Evolutionary conservation across 768 basidiomycete species (phyloP).

Genomic region (Pisolithus microcarpus): DNA sequence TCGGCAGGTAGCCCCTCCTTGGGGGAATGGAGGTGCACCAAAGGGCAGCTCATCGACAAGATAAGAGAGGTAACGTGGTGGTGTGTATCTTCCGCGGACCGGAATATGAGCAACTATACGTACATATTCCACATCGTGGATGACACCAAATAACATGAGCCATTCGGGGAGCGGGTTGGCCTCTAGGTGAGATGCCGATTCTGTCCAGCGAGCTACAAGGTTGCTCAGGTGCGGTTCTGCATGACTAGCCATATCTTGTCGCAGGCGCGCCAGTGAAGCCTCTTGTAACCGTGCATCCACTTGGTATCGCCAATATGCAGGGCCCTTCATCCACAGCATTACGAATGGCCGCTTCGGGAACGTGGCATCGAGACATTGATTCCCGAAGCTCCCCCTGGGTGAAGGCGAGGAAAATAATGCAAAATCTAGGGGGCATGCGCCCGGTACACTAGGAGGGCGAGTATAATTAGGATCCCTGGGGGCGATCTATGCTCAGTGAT

Average conservation of each 20-base stretch:
- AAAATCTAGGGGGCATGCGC: conserved; percentile 7
- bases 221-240: conserved; percentile 8
- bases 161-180: conserved; percentile 16
- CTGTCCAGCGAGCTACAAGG: conserved; percentile 7
- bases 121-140: conserved; percentile 12
- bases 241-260: conserved; percentile 7
- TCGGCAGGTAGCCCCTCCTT: conserved; percentile 4
- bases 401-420: conserved; percentile 6
- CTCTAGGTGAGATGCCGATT: neutral
- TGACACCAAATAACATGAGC: conserved; percentile 20
- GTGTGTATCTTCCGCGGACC: conserved; percentile 1
- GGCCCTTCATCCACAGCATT: conserved; percentile 14
- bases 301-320: neutral
- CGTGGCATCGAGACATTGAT: neutral
- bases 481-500: neutral
- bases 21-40: neutral
- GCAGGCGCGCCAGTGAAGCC: conserved; percentile 2
- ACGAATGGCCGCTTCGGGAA: neutral
- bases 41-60: conserved; percentile 19
- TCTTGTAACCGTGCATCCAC: neutral
- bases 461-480: neutral
- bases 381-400: neutral
- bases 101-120: conserved; percentile 19
- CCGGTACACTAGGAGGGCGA: neutral
- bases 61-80: conserved; percentile 8